Percentiles rank a stretch among this genome's conserved stretches.
Evolutionary conservation across 2,329 filamentous ascomycete species (phyloP).

Genomic region (Cadophora sp.): DNA sequence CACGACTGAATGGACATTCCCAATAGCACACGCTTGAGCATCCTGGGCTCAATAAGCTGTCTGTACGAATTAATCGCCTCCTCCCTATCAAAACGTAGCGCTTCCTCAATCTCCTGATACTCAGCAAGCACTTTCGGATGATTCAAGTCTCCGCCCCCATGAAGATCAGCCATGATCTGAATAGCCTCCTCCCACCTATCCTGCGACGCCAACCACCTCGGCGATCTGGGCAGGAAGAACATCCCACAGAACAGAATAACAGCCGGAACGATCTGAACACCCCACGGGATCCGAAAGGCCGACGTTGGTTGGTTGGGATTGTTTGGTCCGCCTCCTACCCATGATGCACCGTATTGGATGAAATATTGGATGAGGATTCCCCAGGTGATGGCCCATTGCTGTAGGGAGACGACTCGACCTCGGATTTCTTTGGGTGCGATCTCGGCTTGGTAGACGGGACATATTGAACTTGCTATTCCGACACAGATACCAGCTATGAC

Average conservation of each 20-base stretch:
- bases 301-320: slow-evolving; percentile 57
- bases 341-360: slow-evolving; percentile 68
- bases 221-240: slow-evolving; percentile 68
- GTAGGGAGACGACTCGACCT: slow-evolving; percentile 67
- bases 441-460: slow-evolving; percentile 72
- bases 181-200: slow-evolving; percentile 72
- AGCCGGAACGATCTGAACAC: slow-evolving; percentile 63
- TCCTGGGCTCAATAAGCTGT: slow-evolving; percentile 73
- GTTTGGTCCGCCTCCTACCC: slow-evolving; percentile 58
- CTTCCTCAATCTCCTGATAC: slow-evolving; percentile 73
- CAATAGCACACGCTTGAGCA: slow-evolving; percentile 75
- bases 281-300: slow-evolving; percentile 69
- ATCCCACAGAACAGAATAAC: slow-evolving; percentile 60
- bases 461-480: slow-evolving; percentile 73
- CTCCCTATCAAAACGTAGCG: slow-evolving; percentile 74
- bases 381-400: slow-evolving; percentile 77
- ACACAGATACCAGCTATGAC: slow-evolving; percentile 76
- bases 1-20: slow-evolving; percentile 78
- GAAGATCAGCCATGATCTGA: slow-evolving; percentile 62
- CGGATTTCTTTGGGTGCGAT: slow-evolving; percentile 64
- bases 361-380: slow-evolving; percentile 72
- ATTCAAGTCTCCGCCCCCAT: slow-evolving; percentile 61
- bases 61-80: slow-evolving; percentile 74
- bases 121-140: slow-evolving; percentile 68
- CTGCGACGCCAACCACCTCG: slow-evolving; percentile 73